These are phyloP conservation scores for Trichosanthes cucumerina DNA, from an alignment of 306 rosid species.

Conservation along the genomic window DNA sequence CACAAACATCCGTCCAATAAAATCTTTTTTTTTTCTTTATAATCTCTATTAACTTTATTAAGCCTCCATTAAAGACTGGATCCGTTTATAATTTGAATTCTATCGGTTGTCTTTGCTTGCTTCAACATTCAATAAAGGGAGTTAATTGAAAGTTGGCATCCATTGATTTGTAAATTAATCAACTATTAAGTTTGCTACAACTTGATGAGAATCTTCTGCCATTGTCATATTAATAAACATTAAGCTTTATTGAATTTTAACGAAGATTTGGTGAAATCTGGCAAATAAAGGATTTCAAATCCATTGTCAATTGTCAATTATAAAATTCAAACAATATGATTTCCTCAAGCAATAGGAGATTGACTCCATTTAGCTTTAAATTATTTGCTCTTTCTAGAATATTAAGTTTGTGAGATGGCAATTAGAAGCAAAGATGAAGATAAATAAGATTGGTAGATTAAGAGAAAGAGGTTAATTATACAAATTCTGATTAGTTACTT, in stretches of 20 bases:
- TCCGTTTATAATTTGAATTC: neutral
- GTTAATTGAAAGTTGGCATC: neutral
- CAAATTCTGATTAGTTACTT: neutral
- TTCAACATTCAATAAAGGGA: neutral
- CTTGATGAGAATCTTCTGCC: neutral
- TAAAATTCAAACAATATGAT: too few relatives aligned
- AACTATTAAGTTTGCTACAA: neutral
- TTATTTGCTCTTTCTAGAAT: neutral
- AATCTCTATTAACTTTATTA: neutral
- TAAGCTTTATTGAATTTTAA: neutral
- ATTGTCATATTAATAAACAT: too few relatives aligned
- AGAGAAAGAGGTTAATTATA: neutral
- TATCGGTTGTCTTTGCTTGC: neutral
- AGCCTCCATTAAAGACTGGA: neutral
- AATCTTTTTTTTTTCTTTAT: neutral
- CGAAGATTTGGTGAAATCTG: neutral
- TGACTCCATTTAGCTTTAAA: neutral
- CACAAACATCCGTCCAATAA: neutral
- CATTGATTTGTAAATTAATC: too few relatives aligned
- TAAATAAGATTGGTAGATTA: neutral
- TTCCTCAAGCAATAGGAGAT: too few relatives aligned
- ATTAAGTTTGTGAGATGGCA: neutral
- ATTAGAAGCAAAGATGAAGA: neutral
- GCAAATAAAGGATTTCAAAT: neutral
- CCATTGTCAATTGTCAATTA: neutral